Base-by-base conservation (phyloP, 345 rosid genomes). In the Trapa bicornis region DNA sequence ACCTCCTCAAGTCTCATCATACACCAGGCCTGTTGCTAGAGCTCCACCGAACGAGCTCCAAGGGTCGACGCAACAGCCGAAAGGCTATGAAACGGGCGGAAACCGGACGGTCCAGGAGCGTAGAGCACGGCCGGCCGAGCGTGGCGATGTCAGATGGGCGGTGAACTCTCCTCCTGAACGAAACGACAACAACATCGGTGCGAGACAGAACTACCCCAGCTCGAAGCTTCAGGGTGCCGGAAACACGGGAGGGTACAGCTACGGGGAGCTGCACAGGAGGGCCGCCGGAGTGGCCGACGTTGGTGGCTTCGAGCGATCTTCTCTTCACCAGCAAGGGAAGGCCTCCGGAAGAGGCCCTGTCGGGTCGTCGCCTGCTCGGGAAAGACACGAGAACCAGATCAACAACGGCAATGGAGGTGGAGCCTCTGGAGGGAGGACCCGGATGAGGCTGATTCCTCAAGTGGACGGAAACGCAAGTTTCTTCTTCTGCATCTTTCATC, bases 281-380 rank as follows among this genome's bases (percentile, higher is more conserved):
- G 77, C 79, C 35, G 77, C 79, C 35, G 75, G 68, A 50, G 82
- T 81, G 71, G 45, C 32, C 16, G 76, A 72, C 72, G 64, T 36
- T 43, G 77, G 82, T 78, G 86, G 86, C 64, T 65, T 78, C 0
- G 96, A 89, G 14, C 76, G 67, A 37, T 89, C 95, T 0, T 95
- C 98, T 13, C 72, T 80, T 75, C 96, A 85, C 71, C 67, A 65
- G 56, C 86, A 79, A 42, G 80, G 81, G 8, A 69, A 75, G 76
- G 39, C 38, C 13, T 6, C 78, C 0, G 86, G 83, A 61, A 74
- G 81, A 47, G 69, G 74, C 3, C 48, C 65, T 64, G 75, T 67
- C 65, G 76, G 76, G 33, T 78, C 73, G 33, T 78, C 73, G 37
- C 84, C 84, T 42, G 66, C 76, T 12, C 75, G 75, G 82, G 87